Base-by-base conservation (phyloP, 176 grass and related monocot species). In the Avena atlantica region DNA sequence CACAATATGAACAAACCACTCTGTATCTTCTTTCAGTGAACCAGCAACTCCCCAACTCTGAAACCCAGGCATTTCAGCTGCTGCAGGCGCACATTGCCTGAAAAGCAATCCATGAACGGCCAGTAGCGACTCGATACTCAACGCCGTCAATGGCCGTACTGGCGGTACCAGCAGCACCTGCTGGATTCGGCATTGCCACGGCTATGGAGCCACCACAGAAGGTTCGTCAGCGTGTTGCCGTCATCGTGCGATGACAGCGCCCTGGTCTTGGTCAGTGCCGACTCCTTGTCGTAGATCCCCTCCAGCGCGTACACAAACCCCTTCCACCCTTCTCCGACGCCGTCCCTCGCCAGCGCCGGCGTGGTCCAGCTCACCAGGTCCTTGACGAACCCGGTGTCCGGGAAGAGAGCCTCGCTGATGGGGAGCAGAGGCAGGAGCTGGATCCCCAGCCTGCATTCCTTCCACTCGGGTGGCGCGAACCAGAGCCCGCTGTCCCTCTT, bases 201-300 rank as follows among this genome's bases (percentile, higher is more conserved):
- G 81, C 96, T 98, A 62, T 98, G 78, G 78, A 95, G 87, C 96
- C 96, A 95, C 96, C 96, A 98, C 45, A 98, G 93, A 72, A 94
- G 81, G 89, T 98, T 98, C 0, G 91, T 86, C 25, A 92, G 93
- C 3, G 96, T 92, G 83, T 98, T 98, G 20, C 96, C 96, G 9
- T 98, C 96, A 11, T 98, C 96, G 5, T 89, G 45, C 0, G 63
- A 92, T 4, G 47, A 60, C 50, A 98, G 85, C 16, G 63, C 79
- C 85, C 92, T 77, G 3, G 90, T 91, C 88, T 92, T 98, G 6
- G 48, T 45, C 72, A 96, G 31, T 17, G 94, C 97, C 0, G 82
- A 64, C 67, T 89, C 83, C 85, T 76, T 96, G 59, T 96, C 80
- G 45, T 93, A 99, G 14, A 99, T n/a, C 29, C 92, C 97, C 85